phyloP scores from a whole-genome alignment of 2,329 filamentous ascomycete genomes.

The Cylindrodendrum hubeiense region DNA sequence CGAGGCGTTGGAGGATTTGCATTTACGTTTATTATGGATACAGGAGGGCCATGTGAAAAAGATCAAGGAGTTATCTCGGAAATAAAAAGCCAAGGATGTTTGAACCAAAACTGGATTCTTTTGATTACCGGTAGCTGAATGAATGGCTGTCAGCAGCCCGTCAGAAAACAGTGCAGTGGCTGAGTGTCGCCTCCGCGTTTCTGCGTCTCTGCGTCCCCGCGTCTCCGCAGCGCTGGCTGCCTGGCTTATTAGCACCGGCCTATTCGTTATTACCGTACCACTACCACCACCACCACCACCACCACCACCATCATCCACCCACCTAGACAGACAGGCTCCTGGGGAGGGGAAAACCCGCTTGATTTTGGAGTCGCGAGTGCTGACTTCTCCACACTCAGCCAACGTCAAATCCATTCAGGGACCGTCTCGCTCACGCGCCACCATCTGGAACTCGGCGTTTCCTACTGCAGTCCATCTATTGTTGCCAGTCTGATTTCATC shows the following conservation, averaged over 20 bases:
- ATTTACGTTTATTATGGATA: background rate
- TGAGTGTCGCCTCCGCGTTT: background rate
- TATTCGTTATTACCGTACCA: too few relatives aligned
- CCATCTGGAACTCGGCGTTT: background rate
- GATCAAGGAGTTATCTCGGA: background rate
- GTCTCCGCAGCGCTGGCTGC: too few relatives aligned
- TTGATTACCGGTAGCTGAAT: background rate
- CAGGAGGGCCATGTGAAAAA: background rate
- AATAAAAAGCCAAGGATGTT: background rate
- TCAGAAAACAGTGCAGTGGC: conserved; percentile 4
- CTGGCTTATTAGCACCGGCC: background rate
- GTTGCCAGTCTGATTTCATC: background rate
- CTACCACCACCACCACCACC: background rate
- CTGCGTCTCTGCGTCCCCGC: too few relatives aligned
- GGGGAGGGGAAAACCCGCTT: conserved; percentile 18
- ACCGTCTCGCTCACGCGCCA: conserved; percentile 1
- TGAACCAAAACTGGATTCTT: background rate
- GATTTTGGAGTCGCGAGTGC: conserved; percentile 10
- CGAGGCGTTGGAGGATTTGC: conserved; percentile 27
- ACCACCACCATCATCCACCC: background rate
- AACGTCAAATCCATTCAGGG: background rate
- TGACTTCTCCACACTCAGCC: conserved; percentile 2
- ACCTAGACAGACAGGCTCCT: background rate
- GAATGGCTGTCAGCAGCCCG: background rate
- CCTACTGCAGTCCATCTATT: background rate